Percentiles rank a stretch among this genome's conserved stretches.
Evolutionary conservation across 805 yeast species (phyloP).

Genomic region (Candida boidinii): DNA sequence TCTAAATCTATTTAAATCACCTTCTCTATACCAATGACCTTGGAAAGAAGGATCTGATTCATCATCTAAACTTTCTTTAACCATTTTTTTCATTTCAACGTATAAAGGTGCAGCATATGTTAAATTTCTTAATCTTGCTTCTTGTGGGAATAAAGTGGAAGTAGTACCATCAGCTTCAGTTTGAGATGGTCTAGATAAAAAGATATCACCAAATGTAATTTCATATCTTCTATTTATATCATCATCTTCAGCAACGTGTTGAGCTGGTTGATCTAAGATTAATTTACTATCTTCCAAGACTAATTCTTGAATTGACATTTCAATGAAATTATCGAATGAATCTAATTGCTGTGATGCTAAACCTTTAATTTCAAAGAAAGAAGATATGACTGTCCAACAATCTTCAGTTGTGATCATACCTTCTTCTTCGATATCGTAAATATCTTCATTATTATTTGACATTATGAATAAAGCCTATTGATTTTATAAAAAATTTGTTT

Average conservation of each 20-base stretch:
- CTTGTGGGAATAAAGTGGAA: constrained; percentile 97
- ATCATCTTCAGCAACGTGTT: constrained; percentile 87
- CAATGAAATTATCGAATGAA: constrained; percentile 96
- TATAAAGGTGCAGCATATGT: constrained; percentile 95
- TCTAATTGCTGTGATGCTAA: constrained; percentile 96
- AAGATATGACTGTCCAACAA: constrained; percentile 97
- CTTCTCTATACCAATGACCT: constrained; percentile 51
- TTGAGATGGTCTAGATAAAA: constrained; percentile 93
- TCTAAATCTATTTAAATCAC: constrained; percentile 33
- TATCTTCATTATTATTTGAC: constrained; percentile 12
- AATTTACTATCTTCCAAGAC: constrained; percentile 93
- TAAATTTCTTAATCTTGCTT: constrained; percentile 90
- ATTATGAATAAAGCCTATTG: too few relatives aligned
- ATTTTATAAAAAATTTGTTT: too few relatives aligned
- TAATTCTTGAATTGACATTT: constrained; percentile 91
- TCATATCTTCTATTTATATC: constrained; percentile 88
- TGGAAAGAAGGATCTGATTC: constrained; percentile 42
- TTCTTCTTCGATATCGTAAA: constrained; percentile 34
- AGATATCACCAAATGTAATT: constrained; percentile 96
- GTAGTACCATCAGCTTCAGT: constrained; percentile 99
- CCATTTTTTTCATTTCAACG: constrained; percentile 90
- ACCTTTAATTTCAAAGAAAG: constrained; percentile 94
- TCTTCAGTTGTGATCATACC: constrained; percentile 91
- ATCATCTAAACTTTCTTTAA: constrained; percentile 75
- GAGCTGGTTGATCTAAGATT: constrained; percentile 96